These are phyloP conservation scores for Pichia exigua DNA, from an alignment of 805 yeast genomes.

Conservation along the genomic window DNA sequence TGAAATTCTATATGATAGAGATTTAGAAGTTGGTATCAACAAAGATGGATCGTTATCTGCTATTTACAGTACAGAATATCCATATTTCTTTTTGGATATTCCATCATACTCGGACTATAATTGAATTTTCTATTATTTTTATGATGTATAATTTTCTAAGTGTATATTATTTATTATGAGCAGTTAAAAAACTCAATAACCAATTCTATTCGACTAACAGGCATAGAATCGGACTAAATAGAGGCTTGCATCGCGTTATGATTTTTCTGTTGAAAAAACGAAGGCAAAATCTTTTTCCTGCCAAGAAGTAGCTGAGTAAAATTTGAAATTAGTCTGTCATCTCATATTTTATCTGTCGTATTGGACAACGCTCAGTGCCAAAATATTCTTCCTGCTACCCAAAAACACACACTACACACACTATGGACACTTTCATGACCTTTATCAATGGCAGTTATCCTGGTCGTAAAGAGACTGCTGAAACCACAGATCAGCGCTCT, in stretches of 20 bases:
- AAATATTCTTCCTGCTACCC: neutral
- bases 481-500: neutral
- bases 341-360: neutral
- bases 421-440: constrained; percentile 7
- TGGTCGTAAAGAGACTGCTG: neutral
- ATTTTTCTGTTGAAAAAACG: no score
- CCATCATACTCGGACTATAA: constrained; percentile 36
- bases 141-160: neutral
- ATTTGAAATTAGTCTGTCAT: neutral
- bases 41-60: constrained; percentile 28
- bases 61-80: constrained; percentile 57
- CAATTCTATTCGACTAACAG: no score
- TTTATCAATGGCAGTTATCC: constrained; percentile 3
- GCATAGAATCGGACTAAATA: no score
- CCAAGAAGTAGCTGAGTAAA: neutral
- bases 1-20: neutral
- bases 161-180: no score
- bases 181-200: no score
- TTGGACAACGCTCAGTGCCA: neutral
- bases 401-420: neutral
- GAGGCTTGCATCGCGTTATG: no score
- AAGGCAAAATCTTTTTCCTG: neutral
- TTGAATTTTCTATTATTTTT: neutral
- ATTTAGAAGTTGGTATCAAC: neutral
- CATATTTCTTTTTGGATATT: constrained; percentile 71